Conservation (phyloP, 2,329 filamentous ascomycete genomes). For the Epichloe uncinata region DNA sequence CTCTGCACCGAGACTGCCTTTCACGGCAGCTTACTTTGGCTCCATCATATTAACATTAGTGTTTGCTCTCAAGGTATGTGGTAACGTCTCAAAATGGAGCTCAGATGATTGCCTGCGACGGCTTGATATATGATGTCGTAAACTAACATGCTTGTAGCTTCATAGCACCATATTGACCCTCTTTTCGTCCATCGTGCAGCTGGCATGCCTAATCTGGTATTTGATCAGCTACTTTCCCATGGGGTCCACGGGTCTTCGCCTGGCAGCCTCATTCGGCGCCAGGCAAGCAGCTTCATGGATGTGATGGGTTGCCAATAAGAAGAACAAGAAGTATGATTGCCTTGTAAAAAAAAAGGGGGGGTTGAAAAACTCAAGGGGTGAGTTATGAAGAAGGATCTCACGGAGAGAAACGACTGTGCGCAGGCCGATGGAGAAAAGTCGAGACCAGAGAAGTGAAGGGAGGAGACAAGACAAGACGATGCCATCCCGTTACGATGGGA, state of each 20-base stretch:
- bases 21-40: slow-evolving; percentile 89
- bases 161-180: slow-evolving; percentile 76
- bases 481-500: neutral
- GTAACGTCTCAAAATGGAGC: slow-evolving; percentile 15
- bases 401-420: neutral
- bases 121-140: neutral
- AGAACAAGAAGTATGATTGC: neutral
- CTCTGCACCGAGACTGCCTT: slow-evolving; percentile 74
- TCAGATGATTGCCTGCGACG: neutral
- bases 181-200: slow-evolving; percentile 68
- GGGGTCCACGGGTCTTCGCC: slow-evolving; percentile 76
- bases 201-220: slow-evolving; percentile 81
- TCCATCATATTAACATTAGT: slow-evolving; percentile 83
- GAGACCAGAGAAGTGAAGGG: neutral
- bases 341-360: neutral
- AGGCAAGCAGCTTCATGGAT: slow-evolving; percentile 81
- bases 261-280: slow-evolving; percentile 76
- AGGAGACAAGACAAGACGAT: neutral
- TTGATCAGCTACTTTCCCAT: slow-evolving; percentile 96
- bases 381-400: neutral
- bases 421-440: neutral
- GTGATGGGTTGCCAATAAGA: slow-evolving; percentile 34
- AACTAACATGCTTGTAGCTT: slow-evolving; percentile 40
- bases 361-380: neutral
- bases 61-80: slow-evolving; percentile 77